Evolutionary conservation across 192 early-diverging fungal genomes (phyloP).

Genomic region (Coemansia sp.): DNA sequence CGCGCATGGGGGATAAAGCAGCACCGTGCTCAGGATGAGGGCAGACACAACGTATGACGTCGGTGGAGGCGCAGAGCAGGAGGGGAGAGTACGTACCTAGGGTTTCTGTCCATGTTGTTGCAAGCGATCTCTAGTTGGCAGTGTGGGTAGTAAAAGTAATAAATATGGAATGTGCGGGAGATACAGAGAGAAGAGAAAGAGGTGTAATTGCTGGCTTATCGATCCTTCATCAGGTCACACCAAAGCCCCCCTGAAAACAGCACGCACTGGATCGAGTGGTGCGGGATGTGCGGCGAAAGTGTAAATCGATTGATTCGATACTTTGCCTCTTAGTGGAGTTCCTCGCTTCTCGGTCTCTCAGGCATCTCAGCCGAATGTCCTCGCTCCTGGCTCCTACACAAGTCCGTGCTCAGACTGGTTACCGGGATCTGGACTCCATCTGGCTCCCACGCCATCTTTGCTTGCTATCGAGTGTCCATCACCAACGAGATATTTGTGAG

Average conservation of each 20-base stretch:
- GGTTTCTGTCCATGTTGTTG: slow-evolving; percentile 6
- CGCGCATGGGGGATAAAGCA: not conserved
- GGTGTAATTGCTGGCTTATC: not conserved
- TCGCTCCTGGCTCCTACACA: no score
- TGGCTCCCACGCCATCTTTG: not conserved
- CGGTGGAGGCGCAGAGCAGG: not conserved
- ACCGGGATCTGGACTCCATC: not conserved
- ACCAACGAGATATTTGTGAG: not conserved
- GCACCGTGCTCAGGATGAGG: not conserved
- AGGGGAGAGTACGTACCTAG: not conserved
- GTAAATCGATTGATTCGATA: not conserved
- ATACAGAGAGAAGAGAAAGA: slow-evolving; percentile 1
- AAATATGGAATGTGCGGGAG: not conserved
- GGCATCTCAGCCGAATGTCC: not conserved
- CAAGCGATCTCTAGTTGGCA: not conserved
- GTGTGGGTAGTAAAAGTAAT: not conserved
- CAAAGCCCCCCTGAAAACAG: not conserved
- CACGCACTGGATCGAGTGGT: not conserved
- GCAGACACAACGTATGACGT: not conserved
- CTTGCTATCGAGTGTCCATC: not conserved
- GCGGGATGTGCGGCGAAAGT: not conserved
- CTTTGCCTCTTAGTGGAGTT: not conserved
- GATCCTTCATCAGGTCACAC: not conserved
- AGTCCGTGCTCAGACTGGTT: not conserved
- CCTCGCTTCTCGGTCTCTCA: not conserved